A percentile compares a stretch with the other conserved stretches of the same genome.
Conservation (phyloP, 1,139 yeast species). For the Geotrichum carabidarum region DNA sequence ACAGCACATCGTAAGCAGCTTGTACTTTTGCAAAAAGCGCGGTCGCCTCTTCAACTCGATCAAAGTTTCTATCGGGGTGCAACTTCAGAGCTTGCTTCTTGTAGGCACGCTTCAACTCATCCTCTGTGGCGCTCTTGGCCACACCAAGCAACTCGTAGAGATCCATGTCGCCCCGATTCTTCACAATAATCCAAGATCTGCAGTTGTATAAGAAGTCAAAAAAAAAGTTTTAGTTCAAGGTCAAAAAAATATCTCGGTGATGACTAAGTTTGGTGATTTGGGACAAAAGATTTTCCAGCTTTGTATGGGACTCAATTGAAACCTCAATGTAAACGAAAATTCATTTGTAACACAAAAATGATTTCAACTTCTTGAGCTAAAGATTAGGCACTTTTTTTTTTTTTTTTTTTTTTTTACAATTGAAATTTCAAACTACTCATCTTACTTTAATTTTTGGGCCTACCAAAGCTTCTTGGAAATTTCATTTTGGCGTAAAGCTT, state of each 20-base stretch:
- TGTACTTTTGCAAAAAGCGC: conserved; percentile 72
- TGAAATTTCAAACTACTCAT: too few species aligned
- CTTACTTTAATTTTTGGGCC: too few species aligned
- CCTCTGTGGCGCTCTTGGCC: conserved; percentile 58
- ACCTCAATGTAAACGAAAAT: too few species aligned
- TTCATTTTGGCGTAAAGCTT: too few species aligned
- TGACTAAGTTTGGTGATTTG: not conserved
- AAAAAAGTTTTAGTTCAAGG: not conserved
- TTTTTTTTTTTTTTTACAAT: too few species aligned
- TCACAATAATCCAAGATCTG: not conserved
- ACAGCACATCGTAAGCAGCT: conserved; percentile 85
- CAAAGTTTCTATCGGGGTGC: conserved; percentile 86
- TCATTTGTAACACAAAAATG: too few species aligned
- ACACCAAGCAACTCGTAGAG: conserved; percentile 79
- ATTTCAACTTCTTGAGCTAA: too few species aligned
- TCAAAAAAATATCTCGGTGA: not conserved
- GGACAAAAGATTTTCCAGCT: not conserved
- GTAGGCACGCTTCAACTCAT: conserved; percentile 83
- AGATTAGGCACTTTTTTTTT: too few species aligned
- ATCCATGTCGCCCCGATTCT: conserved; percentile 33
- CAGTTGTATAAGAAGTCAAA: not conserved
- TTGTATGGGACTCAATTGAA: too few species aligned
- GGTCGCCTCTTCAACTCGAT: conserved; percentile 76
- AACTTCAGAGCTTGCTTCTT: conserved; percentile 80
- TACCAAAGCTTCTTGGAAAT: too few species aligned